A percentile compares a stretch with the other conserved stretches of the same genome.
These are phyloP conservation scores for Eimeria sp. DNA, from an alignment of 169 alveolate genomes.

Conservation along the genomic window DNA sequence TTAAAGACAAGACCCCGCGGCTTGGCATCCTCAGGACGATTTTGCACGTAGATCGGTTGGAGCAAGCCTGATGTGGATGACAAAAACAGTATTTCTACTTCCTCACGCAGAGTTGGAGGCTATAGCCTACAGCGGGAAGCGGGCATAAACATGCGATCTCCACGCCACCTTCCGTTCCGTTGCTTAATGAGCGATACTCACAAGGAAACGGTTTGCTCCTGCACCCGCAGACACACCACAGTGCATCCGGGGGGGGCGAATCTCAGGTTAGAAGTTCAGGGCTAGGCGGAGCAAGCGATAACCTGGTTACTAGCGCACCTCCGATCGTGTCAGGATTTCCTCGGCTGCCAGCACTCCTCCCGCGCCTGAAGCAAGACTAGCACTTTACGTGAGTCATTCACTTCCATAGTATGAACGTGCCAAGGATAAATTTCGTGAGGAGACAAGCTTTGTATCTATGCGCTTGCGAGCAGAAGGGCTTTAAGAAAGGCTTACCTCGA, in stretches of 20 bases:
- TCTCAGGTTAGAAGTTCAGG: not conserved
- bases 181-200: not conserved
- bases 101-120: not conserved
- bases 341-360: constrained; percentile 17
- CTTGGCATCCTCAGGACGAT: constrained; percentile 33
- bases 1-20: constrained; percentile 34
- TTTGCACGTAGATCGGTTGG: constrained; percentile 32
- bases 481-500: constrained; percentile 32
- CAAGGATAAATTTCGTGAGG: not conserved
- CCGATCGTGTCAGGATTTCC: constrained; percentile 14
- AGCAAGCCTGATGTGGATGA: constrained; percentile 31
- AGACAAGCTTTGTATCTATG: not conserved
- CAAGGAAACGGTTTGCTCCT: constrained; percentile 57
- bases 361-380: constrained; percentile 35
- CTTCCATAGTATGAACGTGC: not conserved
- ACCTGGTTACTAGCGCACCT: constrained; percentile 18
- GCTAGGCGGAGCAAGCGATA: not conserved
- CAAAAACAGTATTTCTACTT: too few relatives aligned
- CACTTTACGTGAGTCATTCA: not conserved
- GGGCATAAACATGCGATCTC: not conserved
- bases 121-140: not conserved
- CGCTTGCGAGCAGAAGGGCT: not conserved
- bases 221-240: not conserved
- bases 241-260: not conserved
- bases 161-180: not conserved